Percentiles rank a stretch among this genome's conserved stretches.
phyloP scores from a whole-genome alignment of 208 protist genomes.

The Trichomonas gallinae region DNA sequence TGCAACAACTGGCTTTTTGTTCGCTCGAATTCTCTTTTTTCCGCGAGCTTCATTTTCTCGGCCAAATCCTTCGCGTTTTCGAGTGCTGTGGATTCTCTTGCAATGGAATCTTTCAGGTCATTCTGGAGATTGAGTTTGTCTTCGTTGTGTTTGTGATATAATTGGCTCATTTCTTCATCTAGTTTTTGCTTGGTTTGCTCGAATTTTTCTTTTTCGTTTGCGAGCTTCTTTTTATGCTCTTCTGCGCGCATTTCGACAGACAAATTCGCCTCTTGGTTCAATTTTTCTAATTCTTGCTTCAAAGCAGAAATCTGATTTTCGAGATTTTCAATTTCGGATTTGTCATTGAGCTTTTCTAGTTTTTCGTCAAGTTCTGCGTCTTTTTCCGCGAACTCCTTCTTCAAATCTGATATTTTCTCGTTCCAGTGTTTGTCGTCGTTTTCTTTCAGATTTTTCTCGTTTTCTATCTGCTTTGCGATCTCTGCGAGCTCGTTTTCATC shows the following conservation, averaged over 20 bases:
- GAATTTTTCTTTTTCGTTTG: not conserved
- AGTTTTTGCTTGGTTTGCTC: not conserved
- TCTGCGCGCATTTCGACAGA: not conserved
- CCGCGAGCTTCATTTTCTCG: not conserved
- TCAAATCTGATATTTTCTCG: not conserved
- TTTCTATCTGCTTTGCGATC: not conserved
- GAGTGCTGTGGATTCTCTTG: not conserved
- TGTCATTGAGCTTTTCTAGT: not conserved
- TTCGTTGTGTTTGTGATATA: not conserved
- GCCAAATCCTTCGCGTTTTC: not conserved
- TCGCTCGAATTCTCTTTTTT: not conserved
- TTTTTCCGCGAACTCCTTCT: not conserved
- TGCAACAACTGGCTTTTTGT: not conserved
- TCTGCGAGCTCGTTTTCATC: not conserved
- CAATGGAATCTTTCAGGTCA: not conserved
- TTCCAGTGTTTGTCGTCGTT: not conserved
- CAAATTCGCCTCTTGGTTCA: not conserved
- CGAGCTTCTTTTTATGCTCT: not conserved
- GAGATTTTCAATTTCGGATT: not conserved
- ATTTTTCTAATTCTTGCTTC: not conserved
- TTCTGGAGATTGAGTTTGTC: not conserved
- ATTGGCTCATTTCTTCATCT: not conserved
- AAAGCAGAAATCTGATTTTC: not conserved
- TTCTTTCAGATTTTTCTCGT: not conserved
- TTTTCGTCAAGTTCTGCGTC: not conserved